These are phyloP conservation scores for Tulasnella sp. DNA, from an alignment of 768 basidiomycete species.

Conservation along the genomic window DNA sequence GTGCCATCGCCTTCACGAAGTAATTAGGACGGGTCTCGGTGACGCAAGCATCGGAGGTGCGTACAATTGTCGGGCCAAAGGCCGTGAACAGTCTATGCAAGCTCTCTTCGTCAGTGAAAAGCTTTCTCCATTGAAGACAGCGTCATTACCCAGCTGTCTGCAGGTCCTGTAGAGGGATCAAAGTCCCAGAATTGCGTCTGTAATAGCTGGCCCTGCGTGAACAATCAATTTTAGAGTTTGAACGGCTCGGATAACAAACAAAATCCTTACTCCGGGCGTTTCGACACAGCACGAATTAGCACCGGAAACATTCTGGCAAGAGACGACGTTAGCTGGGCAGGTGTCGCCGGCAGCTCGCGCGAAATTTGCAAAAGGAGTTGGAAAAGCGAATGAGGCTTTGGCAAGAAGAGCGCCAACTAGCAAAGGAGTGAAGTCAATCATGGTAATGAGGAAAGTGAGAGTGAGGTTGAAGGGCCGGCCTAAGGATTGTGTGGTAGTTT, in stretches of 20 bases:
- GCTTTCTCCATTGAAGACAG: background rate
- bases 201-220: constrained; percentile 53
- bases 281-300: constrained; percentile 59
- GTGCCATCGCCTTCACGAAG: constrained; percentile 24
- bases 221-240: background rate
- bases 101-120: background rate
- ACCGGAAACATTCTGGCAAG: no score
- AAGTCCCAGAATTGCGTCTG: constrained; percentile 76
- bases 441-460: background rate
- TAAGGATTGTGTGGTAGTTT: no score
- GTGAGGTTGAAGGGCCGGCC: background rate
- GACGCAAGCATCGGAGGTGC: background rate
- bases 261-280: constrained; percentile 53
- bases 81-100: constrained; percentile 42
- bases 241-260: background rate
- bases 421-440: background rate
- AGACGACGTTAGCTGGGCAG: no score
- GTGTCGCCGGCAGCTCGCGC: background rate
- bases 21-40: background rate
- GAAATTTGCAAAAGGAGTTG: background rate
- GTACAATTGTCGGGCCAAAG: constrained; percentile 43
- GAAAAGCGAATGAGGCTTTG: background rate
- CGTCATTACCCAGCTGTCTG: constrained; percentile 58
- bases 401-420: background rate
- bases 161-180: constrained; percentile 57